Base-by-base conservation (phyloP, 192 early-diverging fungal genomes). In the Pilaira anomala region DNA sequence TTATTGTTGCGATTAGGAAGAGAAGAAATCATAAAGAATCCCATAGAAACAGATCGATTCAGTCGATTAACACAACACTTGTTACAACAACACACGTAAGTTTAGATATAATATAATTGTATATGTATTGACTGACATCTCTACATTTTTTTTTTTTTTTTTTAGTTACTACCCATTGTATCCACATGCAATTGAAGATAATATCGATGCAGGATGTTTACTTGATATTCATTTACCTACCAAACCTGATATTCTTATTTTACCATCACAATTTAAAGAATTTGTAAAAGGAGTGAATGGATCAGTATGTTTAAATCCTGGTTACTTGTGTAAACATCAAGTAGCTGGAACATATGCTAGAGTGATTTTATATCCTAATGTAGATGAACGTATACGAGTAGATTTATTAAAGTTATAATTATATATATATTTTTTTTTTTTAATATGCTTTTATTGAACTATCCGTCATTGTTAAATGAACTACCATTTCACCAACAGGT, bases 251-350 rank as follows among this genome's bases (percentile, higher is more conserved):
- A 74, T 98, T 2, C 62, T 98, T 22, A 83, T 98, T 52, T 53
- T 88, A 25, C 86, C 88, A 19, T 90, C 87, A 44, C 76, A 83
- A 69, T 72, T 97, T n/a, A 81, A 80, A 60, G 81, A 79, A 45
- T 88, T 88, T 78, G 86, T 81, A 29, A 89, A 87, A 42, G 81
- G 79, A 72, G 82, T 93, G 7, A 90, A 91, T 33, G 86, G 89
- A 52, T 81, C 84, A 0, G 65, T 97, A 0, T 78, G 92, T 63
- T 72, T 98, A 28, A 98, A 98, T 63, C 92, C 97, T 0, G 93
- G 92, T 0, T 74, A 83, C 26, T 68, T 90, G 2, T 77, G 85
- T 13, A 93, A 89, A 63, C 81, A 82, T 7, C 78, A 85, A 26
- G 53, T 81, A 3, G 85, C 86, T n/a, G 94, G 93, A 4, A 96